Evolutionary conservation across 805 yeast species (phyloP).

Genomic region (Sugiyamaella americana): DNA sequence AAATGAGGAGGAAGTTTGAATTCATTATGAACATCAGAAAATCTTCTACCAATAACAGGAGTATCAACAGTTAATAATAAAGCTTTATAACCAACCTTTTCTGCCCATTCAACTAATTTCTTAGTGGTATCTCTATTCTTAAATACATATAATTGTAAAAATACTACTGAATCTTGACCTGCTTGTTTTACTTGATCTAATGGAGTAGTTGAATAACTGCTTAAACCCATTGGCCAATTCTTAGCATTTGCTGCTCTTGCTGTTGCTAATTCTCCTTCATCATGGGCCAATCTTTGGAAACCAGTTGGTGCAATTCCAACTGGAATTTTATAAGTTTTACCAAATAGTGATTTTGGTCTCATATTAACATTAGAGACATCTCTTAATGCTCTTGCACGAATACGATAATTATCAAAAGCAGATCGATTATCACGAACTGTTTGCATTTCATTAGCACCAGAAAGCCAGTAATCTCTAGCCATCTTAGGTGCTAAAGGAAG

Average conservation of each 20-base stretch:
- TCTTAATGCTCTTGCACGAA: constrained; percentile 28
- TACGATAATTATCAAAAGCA: constrained; percentile 24
- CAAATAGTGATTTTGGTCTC: constrained; percentile 23
- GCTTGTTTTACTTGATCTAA: constrained; percentile 26
- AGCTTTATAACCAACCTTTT: constrained; percentile 36
- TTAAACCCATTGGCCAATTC: constrained; percentile 29
- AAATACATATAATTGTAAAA: constrained; percentile 30
- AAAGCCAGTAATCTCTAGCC: constrained; percentile 25
- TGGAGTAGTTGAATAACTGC: constrained; percentile 24
- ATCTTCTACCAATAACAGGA: constrained; percentile 49
- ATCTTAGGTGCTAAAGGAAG: constrained; percentile 14
- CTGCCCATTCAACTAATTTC: constrained; percentile 24
- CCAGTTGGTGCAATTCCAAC: constrained; percentile 35
- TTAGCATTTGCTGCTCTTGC: constrained; percentile 29
- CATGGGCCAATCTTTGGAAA: constrained; percentile 28
- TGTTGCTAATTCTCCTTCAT: constrained; percentile 32
- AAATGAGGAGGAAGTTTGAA: constrained; percentile 28
- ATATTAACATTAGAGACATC: constrained; percentile 26
- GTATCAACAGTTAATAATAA: constrained; percentile 54
- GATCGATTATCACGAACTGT: constrained; percentile 27
- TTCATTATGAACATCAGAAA: constrained; percentile 36
- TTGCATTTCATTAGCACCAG: constrained; percentile 27
- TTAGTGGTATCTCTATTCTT: constrained; percentile 25
- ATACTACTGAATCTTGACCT: constrained; percentile 23
- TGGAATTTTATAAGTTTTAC: constrained; percentile 25